A percentile compares a stretch with the other conserved stretches of the same genome.
These are phyloP conservation scores for Kodamaea derodonti DNA, from an alignment of 1,139 yeast genomes.

Conservation along the genomic window DNA sequence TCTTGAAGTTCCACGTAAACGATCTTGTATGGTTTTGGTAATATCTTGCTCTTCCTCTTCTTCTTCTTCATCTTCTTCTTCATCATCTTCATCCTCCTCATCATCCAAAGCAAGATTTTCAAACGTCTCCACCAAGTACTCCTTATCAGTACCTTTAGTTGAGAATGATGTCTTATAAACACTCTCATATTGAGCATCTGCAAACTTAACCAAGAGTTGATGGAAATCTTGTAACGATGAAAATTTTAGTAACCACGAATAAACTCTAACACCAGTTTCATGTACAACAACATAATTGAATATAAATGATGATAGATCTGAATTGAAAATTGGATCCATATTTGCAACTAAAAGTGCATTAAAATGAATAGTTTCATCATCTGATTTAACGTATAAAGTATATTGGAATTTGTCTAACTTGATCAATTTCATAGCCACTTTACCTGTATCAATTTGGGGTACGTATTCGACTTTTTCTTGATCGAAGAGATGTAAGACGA, in stretches of 20 bases:
- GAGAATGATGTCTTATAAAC: slow-evolving; percentile 51
- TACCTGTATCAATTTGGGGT: slow-evolving; percentile 27
- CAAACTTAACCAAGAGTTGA: slow-evolving; percentile 26
- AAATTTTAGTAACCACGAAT: slow-evolving; percentile 67
- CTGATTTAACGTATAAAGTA: slow-evolving; percentile 40
- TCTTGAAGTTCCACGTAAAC: background rate
- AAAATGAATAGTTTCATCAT: slow-evolving; percentile 16
- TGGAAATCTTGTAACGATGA: slow-evolving; percentile 49
- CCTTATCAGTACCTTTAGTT: slow-evolving; percentile 13
- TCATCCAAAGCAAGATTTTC: slow-evolving; percentile 26
- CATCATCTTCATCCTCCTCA: slow-evolving; percentile 11
- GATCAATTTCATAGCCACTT: slow-evolving; percentile 30
- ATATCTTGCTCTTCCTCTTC: slow-evolving; percentile 9
- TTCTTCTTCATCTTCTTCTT: slow-evolving; percentile 11
- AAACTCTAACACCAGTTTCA: slow-evolving; percentile 27
- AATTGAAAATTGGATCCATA: slow-evolving; percentile 65
- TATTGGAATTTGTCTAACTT: slow-evolving; percentile 53
- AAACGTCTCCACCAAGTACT: slow-evolving; percentile 26
- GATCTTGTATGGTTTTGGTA: slow-evolving; percentile 1
- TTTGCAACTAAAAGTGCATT: slow-evolving; percentile 34
- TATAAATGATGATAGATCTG: slow-evolving; percentile 54
- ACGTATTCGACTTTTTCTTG: slow-evolving; percentile 48
- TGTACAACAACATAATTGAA: slow-evolving; percentile 48
- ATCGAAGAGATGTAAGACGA: slow-evolving; percentile 52
- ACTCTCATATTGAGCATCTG: slow-evolving; percentile 60